A percentile compares a stretch with the other conserved stretches of the same genome.
Evolutionary conservation across 2,329 filamentous ascomycete species (phyloP).

Genomic region (Xylaria sp.): DNA sequence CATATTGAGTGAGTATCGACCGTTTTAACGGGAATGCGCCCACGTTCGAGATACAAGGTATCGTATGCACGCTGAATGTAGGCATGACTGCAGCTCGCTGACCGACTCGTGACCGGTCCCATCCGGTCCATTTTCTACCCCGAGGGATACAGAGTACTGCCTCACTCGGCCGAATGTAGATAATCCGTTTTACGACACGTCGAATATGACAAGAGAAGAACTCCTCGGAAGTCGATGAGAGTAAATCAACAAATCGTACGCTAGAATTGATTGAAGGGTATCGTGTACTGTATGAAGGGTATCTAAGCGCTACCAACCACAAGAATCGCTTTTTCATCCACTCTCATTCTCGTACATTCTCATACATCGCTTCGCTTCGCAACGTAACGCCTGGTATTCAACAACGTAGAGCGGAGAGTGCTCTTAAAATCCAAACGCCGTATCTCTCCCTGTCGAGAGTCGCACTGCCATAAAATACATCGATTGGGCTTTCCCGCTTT

Average conservation of each 20-base stretch:
- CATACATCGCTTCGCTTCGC: too few relatives aligned
- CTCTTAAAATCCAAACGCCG: conserved; percentile 10
- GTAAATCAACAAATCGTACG: neutral
- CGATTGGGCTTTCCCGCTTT: neutral
- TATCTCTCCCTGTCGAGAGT: too few relatives aligned
- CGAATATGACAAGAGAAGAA: conserved; percentile 2
- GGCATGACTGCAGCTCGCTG: neutral
- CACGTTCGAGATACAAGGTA: neutral
- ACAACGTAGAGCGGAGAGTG: neutral
- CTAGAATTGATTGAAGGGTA: conserved; percentile 18
- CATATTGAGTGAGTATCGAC: too few relatives aligned
- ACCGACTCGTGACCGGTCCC: neutral
- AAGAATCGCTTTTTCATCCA: neutral
- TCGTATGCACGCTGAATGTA: too few relatives aligned
- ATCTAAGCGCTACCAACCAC: conserved; percentile 12
- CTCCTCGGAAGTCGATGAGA: neutral
- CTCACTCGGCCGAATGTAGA: too few relatives aligned
- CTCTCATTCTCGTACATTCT: conserved; percentile 19
- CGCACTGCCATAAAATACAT: neutral
- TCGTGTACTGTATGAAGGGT: conserved; percentile 26
- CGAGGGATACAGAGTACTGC: too few relatives aligned
- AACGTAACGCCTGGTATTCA: neutral
- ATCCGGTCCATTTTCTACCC: neutral
- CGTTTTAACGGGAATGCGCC: too few relatives aligned
- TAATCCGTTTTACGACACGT: conserved; percentile 5